A percentile compares a stretch with the other conserved stretches of the same genome.
Evolutionary conservation across 495 filamentous ascomycete genomes (phyloP).

Genomic region (Penicillium flavigenum): DNA sequence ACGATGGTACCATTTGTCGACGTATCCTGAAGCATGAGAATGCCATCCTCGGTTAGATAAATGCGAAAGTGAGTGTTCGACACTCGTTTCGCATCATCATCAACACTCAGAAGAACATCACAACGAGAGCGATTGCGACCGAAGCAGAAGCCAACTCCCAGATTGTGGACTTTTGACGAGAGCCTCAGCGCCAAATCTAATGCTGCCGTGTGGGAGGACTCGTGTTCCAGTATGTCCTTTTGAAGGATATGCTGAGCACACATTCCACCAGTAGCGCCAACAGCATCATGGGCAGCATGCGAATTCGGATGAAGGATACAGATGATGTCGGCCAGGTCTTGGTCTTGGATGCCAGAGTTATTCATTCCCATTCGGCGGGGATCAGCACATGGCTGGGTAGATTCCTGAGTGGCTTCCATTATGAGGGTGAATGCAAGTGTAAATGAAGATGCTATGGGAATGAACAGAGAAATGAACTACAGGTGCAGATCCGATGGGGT

Average conservation of each 20-base stretch:
- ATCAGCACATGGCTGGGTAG: slow-evolving; percentile 80
- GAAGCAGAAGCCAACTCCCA: slow-evolving; percentile 73
- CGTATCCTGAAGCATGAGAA: slow-evolving; percentile 85
- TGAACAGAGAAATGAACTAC: slow-evolving; percentile 21
- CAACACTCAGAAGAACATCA: slow-evolving; percentile 65
- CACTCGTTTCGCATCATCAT: slow-evolving; percentile 58
- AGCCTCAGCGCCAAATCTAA: slow-evolving; percentile 77
- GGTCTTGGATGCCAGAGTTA: slow-evolving; percentile 72
- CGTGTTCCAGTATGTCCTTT: slow-evolving; percentile 37
- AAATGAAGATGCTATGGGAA: slow-evolving; percentile 17
- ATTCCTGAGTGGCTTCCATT: slow-evolving; percentile 61
- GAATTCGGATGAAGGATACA: slow-evolving; percentile 84
- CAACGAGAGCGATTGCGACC: slow-evolving; percentile 70
- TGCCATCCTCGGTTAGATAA: slow-evolving; percentile 72
- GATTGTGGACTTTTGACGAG: slow-evolving; percentile 65
- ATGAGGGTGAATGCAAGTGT: slow-evolving; percentile 13
- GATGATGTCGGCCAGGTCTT: slow-evolving; percentile 83
- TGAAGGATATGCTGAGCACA: slow-evolving; percentile 62
- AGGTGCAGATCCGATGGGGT: slow-evolving; percentile 16
- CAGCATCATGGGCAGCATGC: slow-evolving; percentile 64
- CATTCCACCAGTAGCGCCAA: slow-evolving; percentile 44
- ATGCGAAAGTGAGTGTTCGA: slow-evolving; percentile 94
- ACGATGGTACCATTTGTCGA: slow-evolving; percentile 94
- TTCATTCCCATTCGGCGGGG: slow-evolving; percentile 72
- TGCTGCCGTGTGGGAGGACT: slow-evolving; percentile 44